Base-by-base conservation (phyloP, 495 filamentous ascomycete species). In the Hypomontagnella monticulosa region DNA sequence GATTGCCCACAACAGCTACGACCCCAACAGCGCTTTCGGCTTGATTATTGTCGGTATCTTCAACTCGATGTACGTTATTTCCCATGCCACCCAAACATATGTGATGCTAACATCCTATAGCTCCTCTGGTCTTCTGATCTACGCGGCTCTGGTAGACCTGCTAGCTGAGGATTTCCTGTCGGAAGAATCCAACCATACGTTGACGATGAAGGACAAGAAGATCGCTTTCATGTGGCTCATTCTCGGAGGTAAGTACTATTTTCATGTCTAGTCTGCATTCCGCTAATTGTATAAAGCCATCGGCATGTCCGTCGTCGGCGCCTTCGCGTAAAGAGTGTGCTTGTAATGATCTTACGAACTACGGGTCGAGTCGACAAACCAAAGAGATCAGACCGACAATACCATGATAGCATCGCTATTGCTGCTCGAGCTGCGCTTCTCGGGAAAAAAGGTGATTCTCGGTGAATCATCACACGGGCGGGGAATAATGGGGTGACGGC, bases 1-100 rank as follows among this genome's bases (percentile, higher is more conserved):
- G 12, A 70, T 77, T 5, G 85, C 84, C 0, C 80, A 81, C 40
- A 85, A 82, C 38, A 73, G 81, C 18, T 91, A 91, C 66, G 86
- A 87, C 55, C 89, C 88, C 0, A 81, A 85, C 48, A 86, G 83
- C 30, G 84, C 86, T 38, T 83, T 87, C 34, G 88, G 86, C 30
- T 66, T 90, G 15, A 82, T 91, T 33, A 81, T 90, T 27, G 87
- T 90, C 4, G 89, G 89, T 11, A 73, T 86, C 11, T 88, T 89
- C 75, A 90, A 91, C 70, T 87, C 89, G 6, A 89, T 91, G 79
- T 81, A 63, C 68, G 79, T 75, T 34, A 36, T 41, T 33, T 12
- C n/a, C 9, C 27, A 0, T 1, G 19, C 8, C 32, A 53, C 9
- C 6, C 2, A 14, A 12, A 41, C 5, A 48, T n/a, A n/a, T 14